Conservation (phyloP, 1,139 yeast species). For the Schwanniomyces etchellsii region DNA sequence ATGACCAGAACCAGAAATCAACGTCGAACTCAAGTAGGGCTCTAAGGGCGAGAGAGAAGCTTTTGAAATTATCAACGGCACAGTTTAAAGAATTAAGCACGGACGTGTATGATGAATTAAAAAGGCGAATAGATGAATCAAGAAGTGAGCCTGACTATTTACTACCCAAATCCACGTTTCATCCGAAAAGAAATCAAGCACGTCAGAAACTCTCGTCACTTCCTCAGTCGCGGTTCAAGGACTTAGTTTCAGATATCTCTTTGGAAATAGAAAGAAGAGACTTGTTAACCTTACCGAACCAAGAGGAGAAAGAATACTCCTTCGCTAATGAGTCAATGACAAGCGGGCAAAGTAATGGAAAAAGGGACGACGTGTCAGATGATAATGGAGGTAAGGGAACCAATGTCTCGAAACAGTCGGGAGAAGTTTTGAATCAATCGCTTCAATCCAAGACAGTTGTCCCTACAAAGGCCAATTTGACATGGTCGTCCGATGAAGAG, state of each 20-base stretch:
- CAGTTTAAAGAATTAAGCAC: slow-evolving; percentile 88
- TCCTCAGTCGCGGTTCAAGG: slow-evolving; percentile 79
- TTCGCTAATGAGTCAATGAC: background rate
- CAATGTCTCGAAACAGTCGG: slow-evolving; percentile 1
- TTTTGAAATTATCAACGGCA: slow-evolving; percentile 70
- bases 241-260: slow-evolving; percentile 83
- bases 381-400: slow-evolving; percentile 3
- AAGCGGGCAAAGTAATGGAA: background rate
- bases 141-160: slow-evolving; percentile 57
- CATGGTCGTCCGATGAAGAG: slow-evolving; percentile 83
- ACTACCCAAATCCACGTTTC: slow-evolving; percentile 69
- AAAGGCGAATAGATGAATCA: slow-evolving; percentile 59
- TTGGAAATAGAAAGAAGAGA: slow-evolving; percentile 82
- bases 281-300: slow-evolving; percentile 26
- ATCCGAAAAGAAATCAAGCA: slow-evolving; percentile 93
- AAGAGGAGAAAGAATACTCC: background rate
- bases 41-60: slow-evolving; percentile 77
- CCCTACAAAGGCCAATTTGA: slow-evolving; percentile 70
- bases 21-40: slow-evolving; percentile 54
- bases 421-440: background rate
- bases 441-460: slow-evolving; percentile 60
- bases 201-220: slow-evolving; percentile 85
- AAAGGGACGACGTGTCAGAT: background rate
- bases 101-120: slow-evolving; percentile 87
- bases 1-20: slow-evolving; percentile 37